phyloP scores from a whole-genome alignment of 2,329 filamentous ascomycete genomes.

The Aspergillus brasiliensis region DNA sequence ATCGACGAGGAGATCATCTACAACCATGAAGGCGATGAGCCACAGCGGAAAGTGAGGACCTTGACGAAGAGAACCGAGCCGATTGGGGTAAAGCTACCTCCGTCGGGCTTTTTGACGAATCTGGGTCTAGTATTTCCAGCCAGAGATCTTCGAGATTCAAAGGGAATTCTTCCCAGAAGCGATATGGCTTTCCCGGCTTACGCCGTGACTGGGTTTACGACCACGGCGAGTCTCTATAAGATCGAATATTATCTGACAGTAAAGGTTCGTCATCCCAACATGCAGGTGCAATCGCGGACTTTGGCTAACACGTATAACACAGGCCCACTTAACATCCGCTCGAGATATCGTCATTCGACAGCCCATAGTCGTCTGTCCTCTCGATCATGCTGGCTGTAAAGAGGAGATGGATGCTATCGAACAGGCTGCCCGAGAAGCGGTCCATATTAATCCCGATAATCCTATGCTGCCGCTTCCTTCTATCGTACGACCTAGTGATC shows the following conservation, averaged over 20 bases:
- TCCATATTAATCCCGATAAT: constrained; percentile 82
- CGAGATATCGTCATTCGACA: constrained; percentile 87
- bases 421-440: constrained; percentile 89
- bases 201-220: constrained; percentile 87
- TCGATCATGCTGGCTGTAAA: constrained; percentile 93
- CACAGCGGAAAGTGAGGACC: constrained; percentile 83
- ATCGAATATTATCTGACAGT: constrained; percentile 96
- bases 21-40: constrained; percentile 96
- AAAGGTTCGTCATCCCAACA: constrained; percentile 64
- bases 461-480: constrained; percentile 86
- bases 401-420: constrained; percentile 99
- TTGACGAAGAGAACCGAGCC: constrained; percentile 80
- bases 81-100: constrained; percentile 82
- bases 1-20: constrained; percentile 99
- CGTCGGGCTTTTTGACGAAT: constrained; percentile 90
- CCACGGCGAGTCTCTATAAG: constrained; percentile 91
- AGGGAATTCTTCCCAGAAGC: constrained; percentile 82
- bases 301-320: constrained; percentile 17
- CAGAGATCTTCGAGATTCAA: constrained; percentile 81
- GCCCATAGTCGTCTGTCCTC: constrained; percentile 91
- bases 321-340: constrained; percentile 87
- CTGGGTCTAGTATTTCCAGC: constrained; percentile 87
- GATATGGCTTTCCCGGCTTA: constrained; percentile 89
- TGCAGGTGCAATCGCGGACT: not conserved
- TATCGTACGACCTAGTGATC: constrained; percentile 79